phyloP scores from a whole-genome alignment of 116 monocot species.

The Dioscorea cayenensis region DNA sequence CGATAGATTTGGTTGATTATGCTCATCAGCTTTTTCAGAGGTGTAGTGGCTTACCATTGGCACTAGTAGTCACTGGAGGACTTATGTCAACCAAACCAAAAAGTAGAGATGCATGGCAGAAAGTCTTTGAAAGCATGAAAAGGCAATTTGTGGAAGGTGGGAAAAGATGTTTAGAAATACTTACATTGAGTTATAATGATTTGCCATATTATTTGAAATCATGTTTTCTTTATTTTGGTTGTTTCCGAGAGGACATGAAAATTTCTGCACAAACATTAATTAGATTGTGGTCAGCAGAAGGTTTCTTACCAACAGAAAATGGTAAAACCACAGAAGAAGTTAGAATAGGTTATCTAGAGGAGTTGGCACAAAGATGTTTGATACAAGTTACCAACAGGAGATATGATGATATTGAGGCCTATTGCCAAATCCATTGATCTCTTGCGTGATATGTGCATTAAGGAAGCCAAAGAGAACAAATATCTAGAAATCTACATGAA shows the following conservation, averaged over 20 bases:
- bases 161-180: too few relatives aligned
- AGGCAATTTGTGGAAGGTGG: too few relatives aligned
- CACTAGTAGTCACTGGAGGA: too few relatives aligned
- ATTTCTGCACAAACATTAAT: slow-evolving; percentile 2
- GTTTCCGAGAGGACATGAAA: slow-evolving; percentile 9
- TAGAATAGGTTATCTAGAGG: slow-evolving; percentile 9
- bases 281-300: slow-evolving; percentile 23
- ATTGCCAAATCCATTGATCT: slow-evolving; percentile 17
- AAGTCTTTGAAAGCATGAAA: too few relatives aligned
- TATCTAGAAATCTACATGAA: slow-evolving; percentile 3
- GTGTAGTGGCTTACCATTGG: too few relatives aligned
- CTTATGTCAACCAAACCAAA: too few relatives aligned
- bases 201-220: too few relatives aligned
- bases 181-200: too few relatives aligned
- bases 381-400: slow-evolving; percentile 3
- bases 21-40: too few relatives aligned
- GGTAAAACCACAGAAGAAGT: slow-evolving; percentile 4
- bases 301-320: slow-evolving; percentile 4
- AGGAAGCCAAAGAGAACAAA: slow-evolving; percentile 6
- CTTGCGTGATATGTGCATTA: slow-evolving; percentile 4
- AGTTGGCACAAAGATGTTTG: slow-evolving; percentile 20
- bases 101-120: too few relatives aligned
- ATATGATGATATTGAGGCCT: neutral
- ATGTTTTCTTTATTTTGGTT: slow-evolving; percentile 3
- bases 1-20: too few relatives aligned